Evolutionary conservation across 1,284 basidiomycete species (phyloP), one percentile per base, ranked within the genome.

Genomic region (Xerocomus nothofagi): DNA sequence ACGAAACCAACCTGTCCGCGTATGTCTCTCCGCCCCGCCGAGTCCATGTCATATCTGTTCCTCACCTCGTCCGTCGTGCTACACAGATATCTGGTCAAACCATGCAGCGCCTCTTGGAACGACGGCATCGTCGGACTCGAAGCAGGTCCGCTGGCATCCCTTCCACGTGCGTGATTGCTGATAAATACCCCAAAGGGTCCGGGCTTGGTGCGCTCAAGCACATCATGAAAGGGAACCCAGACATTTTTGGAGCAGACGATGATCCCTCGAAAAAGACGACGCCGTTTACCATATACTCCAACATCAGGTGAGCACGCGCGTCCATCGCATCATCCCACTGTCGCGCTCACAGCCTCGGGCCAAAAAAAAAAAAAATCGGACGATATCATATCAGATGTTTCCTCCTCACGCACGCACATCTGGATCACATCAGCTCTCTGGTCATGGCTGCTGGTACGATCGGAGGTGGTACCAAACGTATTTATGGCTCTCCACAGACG

Each of bases 391-490:
- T 2, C 26, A 62, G 87, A 52, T 83, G 79, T 52, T 92, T 84
- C 59, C 75, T 93, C 49, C 73, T 93, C 57, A 86, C 86, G 5
- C 91, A 93, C 68, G 83, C 86, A 3, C 91, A 93, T 65, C 69
- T 93, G 21, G 91, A 93, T 69, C 91, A 93, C 65, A 78, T 91
- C 53, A 80, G 75, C 55, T 82, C 88, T 45, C 74, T 93, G 21
- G 78, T 92, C 31, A 69, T 93, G 41, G 82, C 84, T 4, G 88
- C 88, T 17, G 91, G 91, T 39, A 81, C 86, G 6, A 62, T 86
- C 15, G 65, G 69, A n/a, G 84, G 85, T 14, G 62, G 71, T 31
- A 76, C 82, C 31, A 87, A 86, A 60, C 78, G 78, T 9, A 80
- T 93, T 17, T 82, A 78, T 54, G 88, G 80, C 0, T 70, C 81